Evolutionary conservation across 768 basidiomycete species (phyloP), one percentile per base, ranked within the genome.

Genomic region (Paxillus ammoniavirescens): DNA sequence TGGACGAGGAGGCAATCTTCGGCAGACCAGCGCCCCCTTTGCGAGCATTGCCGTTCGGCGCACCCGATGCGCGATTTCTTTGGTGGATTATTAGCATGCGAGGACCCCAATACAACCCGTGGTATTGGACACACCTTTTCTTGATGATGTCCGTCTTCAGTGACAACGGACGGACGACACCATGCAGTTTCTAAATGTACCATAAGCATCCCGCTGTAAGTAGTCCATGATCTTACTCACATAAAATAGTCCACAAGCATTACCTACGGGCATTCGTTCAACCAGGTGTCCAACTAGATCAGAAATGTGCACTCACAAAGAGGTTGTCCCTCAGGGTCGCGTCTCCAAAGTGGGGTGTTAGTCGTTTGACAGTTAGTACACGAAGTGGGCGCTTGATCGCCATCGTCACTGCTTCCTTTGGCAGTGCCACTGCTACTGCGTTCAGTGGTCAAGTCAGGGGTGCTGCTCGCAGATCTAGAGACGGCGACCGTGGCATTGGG

Each of bases 81-180:
- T 44, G 31, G 50, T 13, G 4, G 21, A 49, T 33, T 21, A 53
- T 42, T 14, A 49, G 41, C 15, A 33, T 44, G 33, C 36, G 35
- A n/a, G 13, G 47, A 49, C 52, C 35, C 49, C 40, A n/a, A 36
- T 17, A 41, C 28, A 30, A 12, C 33, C 21, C 28, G 52, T 40
- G 49, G 13, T 35, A 46, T 28, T 37, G 54, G 47, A 21, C 74
- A 21, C 62, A 91, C 91, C 91, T 79, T 77, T 97, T 98, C 85
- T 98, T 97, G 73, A 96, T 97, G 43, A 95, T 89, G 68, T 98
- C 93, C 41, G 95, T 98, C 80, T 97, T 97, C 56, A 98, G 80
- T 37, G 93, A 95, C 58, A 96, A 75, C 8, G 96, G 96, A 50
- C 96, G 82, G 6, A 94, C 91, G 47, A 98, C 94, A 44, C 93